phyloP scores from a whole-genome alignment of 2,329 filamentous ascomycete species.

The Chaetoscypha palmicola region DNA sequence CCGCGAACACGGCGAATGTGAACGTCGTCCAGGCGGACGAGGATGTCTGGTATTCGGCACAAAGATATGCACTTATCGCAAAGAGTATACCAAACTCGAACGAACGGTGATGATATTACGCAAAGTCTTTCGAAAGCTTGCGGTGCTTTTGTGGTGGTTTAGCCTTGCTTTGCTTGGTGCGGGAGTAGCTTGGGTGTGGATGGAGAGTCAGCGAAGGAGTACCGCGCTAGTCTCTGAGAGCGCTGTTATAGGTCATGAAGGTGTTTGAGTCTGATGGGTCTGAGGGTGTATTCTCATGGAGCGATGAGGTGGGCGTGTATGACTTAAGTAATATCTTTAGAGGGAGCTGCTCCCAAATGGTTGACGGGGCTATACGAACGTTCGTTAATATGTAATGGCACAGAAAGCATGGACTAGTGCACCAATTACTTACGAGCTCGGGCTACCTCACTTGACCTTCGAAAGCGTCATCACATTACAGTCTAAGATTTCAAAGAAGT shows the following conservation, averaged over 20 bases:
- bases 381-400: not conserved
- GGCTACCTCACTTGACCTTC: too few relatives aligned
- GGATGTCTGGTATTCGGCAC: constrained; percentile 28
- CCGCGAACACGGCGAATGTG: constrained; percentile 54
- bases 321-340: too few relatives aligned
- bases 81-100: constrained; percentile 4
- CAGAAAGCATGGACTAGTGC: too few relatives aligned
- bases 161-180: constrained; percentile 13
- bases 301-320: too few relatives aligned
- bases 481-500: too few relatives aligned
- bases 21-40: constrained; percentile 29
- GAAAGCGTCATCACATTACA: too few relatives aligned
- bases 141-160: constrained; percentile 14
- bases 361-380: too few relatives aligned
- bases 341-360: too few relatives aligned
- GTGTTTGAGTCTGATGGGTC: not conserved
- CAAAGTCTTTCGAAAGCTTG: not conserved
- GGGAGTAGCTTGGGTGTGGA: constrained; percentile 10
- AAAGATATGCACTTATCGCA: constrained; percentile 18
- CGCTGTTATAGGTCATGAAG: not conserved
- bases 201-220: constrained; percentile 1
- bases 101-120: constrained; percentile 5
- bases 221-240: not conserved
- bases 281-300: not conserved
- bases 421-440: too few relatives aligned